Conservation (phyloP, 2,329 filamentous ascomycete genomes). For the Fusarium robinianum region DNA sequence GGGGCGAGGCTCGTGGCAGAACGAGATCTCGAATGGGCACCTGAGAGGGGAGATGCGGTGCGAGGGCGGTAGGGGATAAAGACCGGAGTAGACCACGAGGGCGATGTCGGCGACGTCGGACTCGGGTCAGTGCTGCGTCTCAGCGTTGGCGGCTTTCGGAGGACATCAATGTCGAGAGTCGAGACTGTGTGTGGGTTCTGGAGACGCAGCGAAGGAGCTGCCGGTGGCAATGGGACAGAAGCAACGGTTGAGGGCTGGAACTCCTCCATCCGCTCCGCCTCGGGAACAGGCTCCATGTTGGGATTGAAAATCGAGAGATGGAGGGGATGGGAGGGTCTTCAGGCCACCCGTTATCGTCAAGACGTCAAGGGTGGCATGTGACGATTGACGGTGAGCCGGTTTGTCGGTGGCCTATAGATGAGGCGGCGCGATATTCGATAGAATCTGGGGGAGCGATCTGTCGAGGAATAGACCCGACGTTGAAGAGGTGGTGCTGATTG, state of each 20-base stretch:
- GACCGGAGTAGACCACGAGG: conserved; percentile 51
- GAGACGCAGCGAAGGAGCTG: conserved; percentile 58
- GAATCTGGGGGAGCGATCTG: not conserved
- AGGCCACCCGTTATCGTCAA: conserved; percentile 32
- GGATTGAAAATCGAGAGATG: conserved; percentile 25
- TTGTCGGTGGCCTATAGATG: not conserved
- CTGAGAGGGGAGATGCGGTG: conserved; percentile 64
- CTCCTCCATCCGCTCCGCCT: conserved; percentile 70
- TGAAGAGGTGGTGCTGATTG: not conserved
- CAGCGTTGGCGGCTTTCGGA: conserved; percentile 56
- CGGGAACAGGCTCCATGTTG: conserved; percentile 69
- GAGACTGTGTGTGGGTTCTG: conserved; percentile 46
- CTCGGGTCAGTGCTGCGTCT: conserved; percentile 64
- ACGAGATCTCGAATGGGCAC: conserved; percentile 60
- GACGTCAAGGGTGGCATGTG: conserved; percentile 33
- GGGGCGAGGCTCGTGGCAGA: conserved; percentile 60
- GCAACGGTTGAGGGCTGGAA: conserved; percentile 64
- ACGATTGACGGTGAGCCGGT: not conserved
- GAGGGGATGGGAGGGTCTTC: conserved; percentile 26
- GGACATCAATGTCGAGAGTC: conserved; percentile 49
- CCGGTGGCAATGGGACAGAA: conserved; percentile 46
- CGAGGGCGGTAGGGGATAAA: conserved; percentile 63
- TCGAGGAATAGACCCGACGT: not conserved
- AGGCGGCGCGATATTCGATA: not conserved
- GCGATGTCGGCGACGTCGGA: conserved; percentile 56